These are phyloP conservation scores for Lachnellula subtilissima DNA, from an alignment of 2,329 filamentous ascomycete species.

Conservation along the genomic window DNA sequence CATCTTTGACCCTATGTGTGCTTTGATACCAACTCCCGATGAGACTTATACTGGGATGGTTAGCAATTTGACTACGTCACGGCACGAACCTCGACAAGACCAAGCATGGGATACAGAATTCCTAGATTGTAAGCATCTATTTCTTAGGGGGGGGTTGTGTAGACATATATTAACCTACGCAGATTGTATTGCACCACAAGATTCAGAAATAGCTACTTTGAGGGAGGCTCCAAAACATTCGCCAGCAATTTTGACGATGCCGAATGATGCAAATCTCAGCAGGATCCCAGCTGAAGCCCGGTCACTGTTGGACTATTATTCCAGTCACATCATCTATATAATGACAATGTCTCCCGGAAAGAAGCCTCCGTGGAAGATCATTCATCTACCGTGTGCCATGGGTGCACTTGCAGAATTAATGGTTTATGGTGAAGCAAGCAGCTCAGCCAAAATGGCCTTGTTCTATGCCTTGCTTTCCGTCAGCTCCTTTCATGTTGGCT, in stretches of 20 bases:
- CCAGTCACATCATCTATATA: constrained; percentile 4
- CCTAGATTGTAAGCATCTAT: neutral
- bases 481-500: constrained; percentile 12
- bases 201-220: neutral
- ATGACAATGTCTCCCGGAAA: constrained; percentile 12
- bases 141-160: neutral
- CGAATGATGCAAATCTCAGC: constrained; percentile 6
- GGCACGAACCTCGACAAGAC: neutral
- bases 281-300: constrained; percentile 13
- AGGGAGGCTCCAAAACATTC: neutral
- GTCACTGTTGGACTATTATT: constrained; percentile 11
- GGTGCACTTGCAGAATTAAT: constrained; percentile 12
- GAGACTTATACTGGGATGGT: neutral
- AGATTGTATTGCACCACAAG: neutral
- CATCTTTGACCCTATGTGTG: neutral
- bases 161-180: neutral
- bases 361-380: constrained; percentile 16
- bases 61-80: neutral
- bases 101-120: neutral
- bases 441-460: constrained; percentile 11
- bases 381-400: constrained; percentile 17
- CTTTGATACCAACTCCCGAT: neutral
- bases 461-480: constrained; percentile 14
- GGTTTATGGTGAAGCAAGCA: constrained; percentile 11
- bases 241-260: neutral